These are phyloP conservation scores for Solanum etuberosum DNA, from an alignment of 257 asterid genomes.

Conservation along the genomic window DNA sequence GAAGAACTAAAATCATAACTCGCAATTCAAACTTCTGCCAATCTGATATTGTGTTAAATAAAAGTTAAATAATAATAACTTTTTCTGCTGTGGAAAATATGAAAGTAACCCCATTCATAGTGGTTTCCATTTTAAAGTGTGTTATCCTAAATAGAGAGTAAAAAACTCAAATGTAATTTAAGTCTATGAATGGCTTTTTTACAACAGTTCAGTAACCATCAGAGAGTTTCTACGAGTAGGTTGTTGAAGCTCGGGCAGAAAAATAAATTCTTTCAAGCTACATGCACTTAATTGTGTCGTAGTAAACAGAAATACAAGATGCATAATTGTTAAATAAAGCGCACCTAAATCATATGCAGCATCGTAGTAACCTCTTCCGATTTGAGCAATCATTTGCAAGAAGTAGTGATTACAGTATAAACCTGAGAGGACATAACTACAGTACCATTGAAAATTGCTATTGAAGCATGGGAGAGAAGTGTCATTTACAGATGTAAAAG, in stretches of 20 bases:
- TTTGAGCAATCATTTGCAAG: conserved; percentile 82
- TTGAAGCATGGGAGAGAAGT: not conserved
- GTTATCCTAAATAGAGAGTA: not conserved
- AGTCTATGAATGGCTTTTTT: not conserved
- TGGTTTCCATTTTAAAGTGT: not conserved
- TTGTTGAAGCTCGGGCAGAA: not conserved
- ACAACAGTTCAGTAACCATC: not conserved
- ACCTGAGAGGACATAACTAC: conserved; percentile 26
- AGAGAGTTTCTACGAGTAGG: not conserved
- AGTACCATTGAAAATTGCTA: not conserved
- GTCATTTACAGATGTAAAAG: not conserved
- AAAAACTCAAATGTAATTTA: not conserved
- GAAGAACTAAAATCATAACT: not conserved
- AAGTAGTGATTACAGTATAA: conserved; percentile 77
- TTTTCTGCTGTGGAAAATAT: not conserved
- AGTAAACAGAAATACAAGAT: not conserved
- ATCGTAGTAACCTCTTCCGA: conserved; percentile 72
- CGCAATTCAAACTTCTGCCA: not conserved
- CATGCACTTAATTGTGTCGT: not conserved
- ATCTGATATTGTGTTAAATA: not conserved
- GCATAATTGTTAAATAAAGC: not conserved
- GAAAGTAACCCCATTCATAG: not conserved
- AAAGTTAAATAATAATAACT: not conserved
- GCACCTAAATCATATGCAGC: conserved; percentile 66
- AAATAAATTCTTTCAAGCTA: not conserved